Percentiles rank a stretch among this genome's conserved stretches.
Conservation (phyloP, 2,329 filamentous ascomycete species). For the Alternaria solani region DNA sequence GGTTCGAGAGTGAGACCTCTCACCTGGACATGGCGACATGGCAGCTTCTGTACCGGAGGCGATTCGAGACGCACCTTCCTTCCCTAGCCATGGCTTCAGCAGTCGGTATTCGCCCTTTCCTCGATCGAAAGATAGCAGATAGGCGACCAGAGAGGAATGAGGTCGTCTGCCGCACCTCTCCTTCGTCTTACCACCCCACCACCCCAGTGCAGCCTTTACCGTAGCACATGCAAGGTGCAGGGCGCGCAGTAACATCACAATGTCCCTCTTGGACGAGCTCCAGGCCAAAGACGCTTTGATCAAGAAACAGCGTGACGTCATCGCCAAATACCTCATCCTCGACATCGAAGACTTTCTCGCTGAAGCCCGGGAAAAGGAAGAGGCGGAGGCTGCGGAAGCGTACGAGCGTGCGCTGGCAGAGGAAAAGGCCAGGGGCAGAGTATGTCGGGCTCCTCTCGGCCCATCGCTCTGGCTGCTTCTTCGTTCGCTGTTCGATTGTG, state of each 20-base stretch:
- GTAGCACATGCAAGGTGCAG: background rate
- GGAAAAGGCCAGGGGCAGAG: constrained; percentile 5
- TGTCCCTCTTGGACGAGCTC: background rate
- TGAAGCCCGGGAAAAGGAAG: background rate
- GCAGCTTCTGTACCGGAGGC: background rate
- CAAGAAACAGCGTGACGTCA: constrained; percentile 7
- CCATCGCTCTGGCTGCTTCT: background rate
- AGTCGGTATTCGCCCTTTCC: constrained; percentile 1
- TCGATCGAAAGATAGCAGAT: background rate
- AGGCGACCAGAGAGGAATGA: background rate
- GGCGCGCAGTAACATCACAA: background rate
- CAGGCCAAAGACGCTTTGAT: constrained; percentile 5
- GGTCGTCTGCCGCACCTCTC: background rate
- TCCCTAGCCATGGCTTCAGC: background rate
- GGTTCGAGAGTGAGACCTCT: background rate
- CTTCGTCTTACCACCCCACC: background rate
- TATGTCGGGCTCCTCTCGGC: background rate
- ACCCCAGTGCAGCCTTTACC: background rate
- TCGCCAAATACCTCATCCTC: constrained; percentile 13
- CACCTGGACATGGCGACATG: background rate
- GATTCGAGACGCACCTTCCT: constrained; percentile 1
- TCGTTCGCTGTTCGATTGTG: background rate
- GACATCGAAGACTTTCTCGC: constrained; percentile 12
- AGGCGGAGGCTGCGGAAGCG: constrained; percentile 1
- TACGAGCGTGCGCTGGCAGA: constrained; percentile 1